Evolutionary conservation across 2,329 filamentous ascomycete species (phyloP).

Genomic region (Capronia americana): DNA sequence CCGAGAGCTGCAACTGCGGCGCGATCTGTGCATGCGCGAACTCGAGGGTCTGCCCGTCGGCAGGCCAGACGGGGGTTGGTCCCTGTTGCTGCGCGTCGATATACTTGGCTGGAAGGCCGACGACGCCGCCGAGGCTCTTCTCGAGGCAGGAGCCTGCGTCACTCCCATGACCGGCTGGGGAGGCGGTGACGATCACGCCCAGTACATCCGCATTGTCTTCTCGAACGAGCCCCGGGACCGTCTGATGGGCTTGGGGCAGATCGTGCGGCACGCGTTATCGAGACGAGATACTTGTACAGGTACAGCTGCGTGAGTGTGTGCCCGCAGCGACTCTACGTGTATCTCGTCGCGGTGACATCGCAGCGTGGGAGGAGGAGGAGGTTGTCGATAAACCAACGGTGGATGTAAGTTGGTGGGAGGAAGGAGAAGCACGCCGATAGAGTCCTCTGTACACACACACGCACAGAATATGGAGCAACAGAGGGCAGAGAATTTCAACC

Average conservation of each 20-base stretch:
- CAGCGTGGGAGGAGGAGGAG: too few relatives aligned
- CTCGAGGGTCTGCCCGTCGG: conserved; percentile 23
- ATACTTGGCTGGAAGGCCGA: conserved; percentile 13
- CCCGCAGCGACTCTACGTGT: too few relatives aligned
- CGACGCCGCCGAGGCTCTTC: conserved; percentile 19
- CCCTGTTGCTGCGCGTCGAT: conserved; percentile 22
- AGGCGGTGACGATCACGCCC: conserved; percentile 4
- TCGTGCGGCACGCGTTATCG: conserved; percentile 22
- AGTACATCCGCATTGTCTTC: conserved; percentile 30
- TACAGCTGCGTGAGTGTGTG: too few relatives aligned
- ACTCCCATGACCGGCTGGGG: conserved; percentile 30
- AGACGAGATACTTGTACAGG: not conserved
- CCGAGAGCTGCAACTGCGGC: conserved; percentile 22
- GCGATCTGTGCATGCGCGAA: conserved; percentile 25
- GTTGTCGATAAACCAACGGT: too few relatives aligned
- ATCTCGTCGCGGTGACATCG: too few relatives aligned
- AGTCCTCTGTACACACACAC: too few relatives aligned
- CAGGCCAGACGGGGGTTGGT: conserved; percentile 24
- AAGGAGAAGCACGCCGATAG: too few relatives aligned
- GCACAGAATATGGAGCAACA: too few relatives aligned
- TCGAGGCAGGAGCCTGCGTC: conserved; percentile 22
- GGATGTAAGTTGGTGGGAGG: too few relatives aligned
- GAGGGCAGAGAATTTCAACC: too few relatives aligned
- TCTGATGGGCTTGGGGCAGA: conserved; percentile 21
- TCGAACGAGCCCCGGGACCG: conserved; percentile 28